phyloP scores from a whole-genome alignment of 768 basidiomycete genomes.

The Leucocoprinus birnbaumii region DNA sequence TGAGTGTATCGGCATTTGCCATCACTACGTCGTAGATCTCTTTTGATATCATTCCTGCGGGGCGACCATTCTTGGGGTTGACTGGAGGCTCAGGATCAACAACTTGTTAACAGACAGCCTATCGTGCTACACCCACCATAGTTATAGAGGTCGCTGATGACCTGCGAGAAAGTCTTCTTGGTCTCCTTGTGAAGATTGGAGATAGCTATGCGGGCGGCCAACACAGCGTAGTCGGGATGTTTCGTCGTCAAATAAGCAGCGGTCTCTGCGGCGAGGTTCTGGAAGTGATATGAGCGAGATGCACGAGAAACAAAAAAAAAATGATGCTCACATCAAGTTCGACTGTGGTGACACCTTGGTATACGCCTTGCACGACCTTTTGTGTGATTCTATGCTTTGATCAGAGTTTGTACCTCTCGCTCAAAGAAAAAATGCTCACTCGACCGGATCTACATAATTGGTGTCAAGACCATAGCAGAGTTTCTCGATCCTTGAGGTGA shows the following conservation, averaged over 20 bases:
- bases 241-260: constrained; percentile 97
- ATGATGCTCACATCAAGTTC: constrained; percentile 87
- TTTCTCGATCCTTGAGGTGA: constrained; percentile 83
- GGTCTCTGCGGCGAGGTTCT: constrained; percentile 97
- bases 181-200: constrained; percentile 99
- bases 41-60: constrained; percentile 90
- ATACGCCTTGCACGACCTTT: constrained; percentile 92
- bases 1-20: constrained; percentile 76
- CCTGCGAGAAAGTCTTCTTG: constrained; percentile 93
- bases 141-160: constrained; percentile 85
- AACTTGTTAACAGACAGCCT: not conserved
- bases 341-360: constrained; percentile 93
- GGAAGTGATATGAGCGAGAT: constrained; percentile 1
- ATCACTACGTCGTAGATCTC: constrained; percentile 81
- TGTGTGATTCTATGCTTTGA: constrained; percentile 64
- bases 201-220: constrained; percentile 97
- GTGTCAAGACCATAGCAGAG: constrained; percentile 95
- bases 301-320: not conserved
- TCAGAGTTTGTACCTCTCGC: not conserved
- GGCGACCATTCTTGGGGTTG: constrained; percentile 89
- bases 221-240: constrained; percentile 96
- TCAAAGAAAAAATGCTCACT: constrained; percentile 45
- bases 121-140: constrained; percentile 55
- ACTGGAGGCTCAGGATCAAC: constrained; percentile 40
- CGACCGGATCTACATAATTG: constrained; percentile 90